Conservation (phyloP, 208 protist genomes). For the Crithidia mellificae region DNA sequence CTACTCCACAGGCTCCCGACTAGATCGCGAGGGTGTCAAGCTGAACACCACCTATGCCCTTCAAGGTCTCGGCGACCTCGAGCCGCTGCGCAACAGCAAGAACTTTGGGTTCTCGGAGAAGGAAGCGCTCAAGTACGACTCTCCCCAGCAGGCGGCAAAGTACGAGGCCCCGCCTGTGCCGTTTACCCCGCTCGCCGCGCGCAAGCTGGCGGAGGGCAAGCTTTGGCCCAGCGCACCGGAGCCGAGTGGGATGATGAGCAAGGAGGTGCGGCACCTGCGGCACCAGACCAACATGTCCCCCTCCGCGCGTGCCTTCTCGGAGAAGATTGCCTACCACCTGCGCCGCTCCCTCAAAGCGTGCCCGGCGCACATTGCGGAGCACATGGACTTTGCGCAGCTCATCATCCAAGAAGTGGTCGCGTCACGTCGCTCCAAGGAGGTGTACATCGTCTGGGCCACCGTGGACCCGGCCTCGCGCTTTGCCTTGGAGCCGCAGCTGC, state of each 20-base stretch:
- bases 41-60: slow-evolving; percentile 85
- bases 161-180: slow-evolving; percentile 74
- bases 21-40: slow-evolving; percentile 82
- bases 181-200: slow-evolving; percentile 79
- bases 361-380: slow-evolving; percentile 82
- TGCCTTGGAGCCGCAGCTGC: slow-evolving; percentile 82
- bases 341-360: slow-evolving; percentile 81
- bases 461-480: slow-evolving; percentile 86
- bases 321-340: slow-evolving; percentile 87
- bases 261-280: slow-evolving; percentile 76
- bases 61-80: slow-evolving; percentile 87
- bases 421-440: slow-evolving; percentile 79
- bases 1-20: slow-evolving; percentile 73
- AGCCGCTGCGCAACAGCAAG: slow-evolving; percentile 83
- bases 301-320: slow-evolving; percentile 72
- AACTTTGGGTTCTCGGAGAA: slow-evolving; percentile 83
- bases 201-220: slow-evolving; percentile 84
- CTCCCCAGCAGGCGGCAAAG: slow-evolving; percentile 57
- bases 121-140: slow-evolving; percentile 83
- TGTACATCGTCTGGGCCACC: slow-evolving; percentile 92
- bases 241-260: slow-evolving; percentile 79
- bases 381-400: slow-evolving; percentile 91
- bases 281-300: slow-evolving; percentile 87
- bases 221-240: slow-evolving; percentile 86
- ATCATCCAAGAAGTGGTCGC: slow-evolving; percentile 87